phyloP scores from a whole-genome alignment of 805 yeast genomes.

The Wickerhamiella allomyrinae region DNA sequence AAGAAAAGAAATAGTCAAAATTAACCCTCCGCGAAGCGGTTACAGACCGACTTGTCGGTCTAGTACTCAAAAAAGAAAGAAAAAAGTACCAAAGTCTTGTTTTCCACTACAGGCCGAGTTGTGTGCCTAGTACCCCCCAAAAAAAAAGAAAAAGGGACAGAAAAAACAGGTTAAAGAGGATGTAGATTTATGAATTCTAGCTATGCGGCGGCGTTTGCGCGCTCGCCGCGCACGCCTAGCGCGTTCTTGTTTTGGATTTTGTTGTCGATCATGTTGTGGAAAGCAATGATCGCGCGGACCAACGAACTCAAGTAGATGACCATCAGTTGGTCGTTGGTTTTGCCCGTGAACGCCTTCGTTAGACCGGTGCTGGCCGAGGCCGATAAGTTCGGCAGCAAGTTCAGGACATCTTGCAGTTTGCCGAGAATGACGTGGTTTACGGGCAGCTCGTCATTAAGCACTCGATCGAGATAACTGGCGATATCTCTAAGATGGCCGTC shows the following conservation, averaged over 20 bases:
- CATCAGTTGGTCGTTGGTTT: constrained; percentile 95
- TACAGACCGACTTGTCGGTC: too few relatives aligned
- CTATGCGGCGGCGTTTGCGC: too few relatives aligned
- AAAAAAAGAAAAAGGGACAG: too few relatives aligned
- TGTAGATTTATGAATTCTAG: too few relatives aligned
- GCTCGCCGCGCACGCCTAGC: not conserved
- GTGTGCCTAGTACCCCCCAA: too few relatives aligned
- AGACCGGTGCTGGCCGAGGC: constrained; percentile 26
- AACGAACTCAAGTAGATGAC: constrained; percentile 75
- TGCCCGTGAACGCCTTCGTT: constrained; percentile 70
- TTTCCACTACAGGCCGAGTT: too few relatives aligned
- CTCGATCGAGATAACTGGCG: constrained; percentile 61
- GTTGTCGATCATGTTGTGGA: constrained; percentile 92
- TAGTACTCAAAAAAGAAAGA: too few relatives aligned
- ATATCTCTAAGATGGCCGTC: constrained; percentile 68
- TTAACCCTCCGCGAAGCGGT: too few relatives aligned
- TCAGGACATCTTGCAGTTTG: constrained; percentile 86
- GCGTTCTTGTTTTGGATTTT: constrained; percentile 59
- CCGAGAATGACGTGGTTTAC: constrained; percentile 83
- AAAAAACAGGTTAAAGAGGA: too few relatives aligned
- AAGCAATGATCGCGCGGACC: constrained; percentile 88
- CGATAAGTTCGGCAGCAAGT: constrained; percentile 69
- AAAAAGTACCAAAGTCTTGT: too few relatives aligned
- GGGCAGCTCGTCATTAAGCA: constrained; percentile 58
- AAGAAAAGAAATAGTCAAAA: too few relatives aligned